A percentile compares a stretch with the other conserved stretches of the same genome.
These are phyloP conservation scores for Saccharum officinarum DNA, from an alignment of 176 grass and related monocot genomes.

Conservation along the genomic window DNA sequence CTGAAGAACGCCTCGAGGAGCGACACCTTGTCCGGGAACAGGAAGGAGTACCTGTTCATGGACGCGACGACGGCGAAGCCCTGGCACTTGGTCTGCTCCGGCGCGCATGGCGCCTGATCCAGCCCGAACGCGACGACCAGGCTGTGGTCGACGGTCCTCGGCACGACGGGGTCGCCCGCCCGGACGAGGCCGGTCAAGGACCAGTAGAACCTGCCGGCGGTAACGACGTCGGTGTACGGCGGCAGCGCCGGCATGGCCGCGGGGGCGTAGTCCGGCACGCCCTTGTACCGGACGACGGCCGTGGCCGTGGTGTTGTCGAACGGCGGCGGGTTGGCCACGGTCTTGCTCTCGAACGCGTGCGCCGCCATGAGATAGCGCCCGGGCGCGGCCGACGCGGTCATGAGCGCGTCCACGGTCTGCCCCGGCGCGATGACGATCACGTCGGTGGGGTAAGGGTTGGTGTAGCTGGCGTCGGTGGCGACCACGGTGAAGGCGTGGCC, in stretches of 20 bases:
- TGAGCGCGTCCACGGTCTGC: slow-evolving; percentile 66
- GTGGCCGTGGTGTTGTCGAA: slow-evolving; percentile 23
- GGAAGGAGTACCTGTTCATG: slow-evolving; percentile 63
- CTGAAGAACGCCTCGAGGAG: slow-evolving; percentile 50
- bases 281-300: slow-evolving; percentile 41
- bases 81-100: slow-evolving; percentile 36
- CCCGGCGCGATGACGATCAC: slow-evolving; percentile 58
- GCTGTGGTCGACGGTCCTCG: slow-evolving; percentile 27
- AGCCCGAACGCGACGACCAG: slow-evolving; percentile 40
- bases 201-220: slow-evolving; percentile 45
- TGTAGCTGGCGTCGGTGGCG: slow-evolving; percentile 61
- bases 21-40: slow-evolving; percentile 42
- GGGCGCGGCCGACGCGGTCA: slow-evolving; percentile 34
- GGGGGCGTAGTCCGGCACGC: background rate
- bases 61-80: slow-evolving; percentile 29
- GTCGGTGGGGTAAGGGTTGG: slow-evolving; percentile 40
- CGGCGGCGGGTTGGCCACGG: background rate
- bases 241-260: slow-evolving; percentile 31
- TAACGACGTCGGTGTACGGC: slow-evolving; percentile 4
- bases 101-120: slow-evolving; percentile 34
- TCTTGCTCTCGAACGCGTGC: slow-evolving; percentile 35
- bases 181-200: slow-evolving; percentile 33
- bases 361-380: slow-evolving; percentile 63
- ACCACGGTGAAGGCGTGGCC: slow-evolving; percentile 65
- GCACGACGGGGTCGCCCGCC: slow-evolving; percentile 24